Base-by-base conservation (phyloP, 2,329 filamentous ascomycete species). In the Ophiocordyceps camponoti-rufipedis region DNA sequence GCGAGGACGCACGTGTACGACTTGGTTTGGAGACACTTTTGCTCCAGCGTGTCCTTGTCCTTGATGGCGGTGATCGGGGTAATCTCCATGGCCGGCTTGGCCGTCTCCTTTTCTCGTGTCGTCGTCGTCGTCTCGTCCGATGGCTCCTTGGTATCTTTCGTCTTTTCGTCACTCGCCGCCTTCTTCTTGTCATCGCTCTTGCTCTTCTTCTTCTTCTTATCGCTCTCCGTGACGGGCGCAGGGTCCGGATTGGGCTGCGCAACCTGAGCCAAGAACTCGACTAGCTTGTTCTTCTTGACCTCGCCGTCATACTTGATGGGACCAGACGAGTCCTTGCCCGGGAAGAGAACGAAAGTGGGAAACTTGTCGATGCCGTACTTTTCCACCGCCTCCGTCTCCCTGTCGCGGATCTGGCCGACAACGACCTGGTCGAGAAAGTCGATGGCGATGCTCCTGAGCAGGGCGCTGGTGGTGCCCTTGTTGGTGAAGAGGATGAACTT, bases 401-500 rank as follows among this genome's bases (percentile, higher is more conserved):
- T 94, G 65, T 82, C 71, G 47, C 87, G 78, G 46, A 94, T 74
- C 62, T 96, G 89, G 9, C 78, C 89, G 33, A 98, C 70, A 4
- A 74, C 71, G 50, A 96, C 77, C 46, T 77, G 75, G 33, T 80
- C 87, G 28, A 91, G 71, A 62, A 89, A 98, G 58, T 96, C 91
- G 54, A 95, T 86, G 7, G 91, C 88, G 45, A 96, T 62, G 49
- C 86, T 80, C 61, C 83, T 84, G 51, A 95, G 66, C 23, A 94
- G 69, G 11, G 87, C 77, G 58, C 85, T 89, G 0, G 85, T 89
- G 6, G 82, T 81, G 19, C 87, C 86, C 68, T 96, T 98, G 47
- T 94, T 85, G 2, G 85, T 93, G 63, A 98, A 96, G 3, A 98
- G 68, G 32, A 98, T 78, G 0, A 84, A 88, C 68, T 94, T 95